phyloP scores from a whole-genome alignment of 352 stramenopile genomes.

The Phytophthora palmivora region DNA sequence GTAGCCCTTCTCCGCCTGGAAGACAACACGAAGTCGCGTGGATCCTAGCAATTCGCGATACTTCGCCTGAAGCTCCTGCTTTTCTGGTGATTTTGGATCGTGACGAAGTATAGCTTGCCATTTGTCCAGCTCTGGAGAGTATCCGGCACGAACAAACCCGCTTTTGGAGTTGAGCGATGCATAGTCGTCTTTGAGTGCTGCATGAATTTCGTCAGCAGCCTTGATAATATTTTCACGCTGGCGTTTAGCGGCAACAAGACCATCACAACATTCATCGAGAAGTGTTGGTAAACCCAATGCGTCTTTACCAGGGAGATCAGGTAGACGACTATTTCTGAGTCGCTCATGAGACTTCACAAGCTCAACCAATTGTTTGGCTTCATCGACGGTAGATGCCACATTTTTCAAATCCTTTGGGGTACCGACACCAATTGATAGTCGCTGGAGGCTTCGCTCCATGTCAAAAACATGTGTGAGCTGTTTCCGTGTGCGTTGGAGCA shows the following conservation, averaged over 20 bases:
- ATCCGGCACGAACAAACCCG: conserved; percentile 65
- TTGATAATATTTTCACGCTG: conserved; percentile 27
- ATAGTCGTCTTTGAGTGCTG: conserved; percentile 70
- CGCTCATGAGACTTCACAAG: conserved; percentile 41
- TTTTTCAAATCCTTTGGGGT: conserved; percentile 81
- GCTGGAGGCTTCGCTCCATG: conserved; percentile 76
- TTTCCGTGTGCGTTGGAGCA: conserved; percentile 60
- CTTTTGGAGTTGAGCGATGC: conserved; percentile 63
- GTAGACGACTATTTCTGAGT: conserved; percentile 25
- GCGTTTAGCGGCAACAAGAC: conserved; percentile 24
- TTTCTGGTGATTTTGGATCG: conserved; percentile 48
- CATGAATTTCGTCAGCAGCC: conserved; percentile 52
- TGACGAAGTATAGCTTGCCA: conserved; percentile 60
- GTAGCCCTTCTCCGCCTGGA: conserved; percentile 68
- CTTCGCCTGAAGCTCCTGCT: conserved; percentile 59
- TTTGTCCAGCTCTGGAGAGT: conserved; percentile 63
- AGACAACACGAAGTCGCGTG: conserved; percentile 62
- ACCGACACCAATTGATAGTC: conserved; percentile 59
- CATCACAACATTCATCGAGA: conserved; percentile 33
- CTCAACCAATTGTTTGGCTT: conserved; percentile 49
- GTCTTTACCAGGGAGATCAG: conserved; percentile 35
- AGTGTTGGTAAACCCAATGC: conserved; percentile 34
- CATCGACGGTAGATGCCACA: conserved; percentile 61
- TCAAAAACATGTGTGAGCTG: conserved; percentile 68
- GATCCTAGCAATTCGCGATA: conserved; percentile 66